phyloP scores from a whole-genome alignment of 257 asterid species.

The Solanum sitiens region DNA sequence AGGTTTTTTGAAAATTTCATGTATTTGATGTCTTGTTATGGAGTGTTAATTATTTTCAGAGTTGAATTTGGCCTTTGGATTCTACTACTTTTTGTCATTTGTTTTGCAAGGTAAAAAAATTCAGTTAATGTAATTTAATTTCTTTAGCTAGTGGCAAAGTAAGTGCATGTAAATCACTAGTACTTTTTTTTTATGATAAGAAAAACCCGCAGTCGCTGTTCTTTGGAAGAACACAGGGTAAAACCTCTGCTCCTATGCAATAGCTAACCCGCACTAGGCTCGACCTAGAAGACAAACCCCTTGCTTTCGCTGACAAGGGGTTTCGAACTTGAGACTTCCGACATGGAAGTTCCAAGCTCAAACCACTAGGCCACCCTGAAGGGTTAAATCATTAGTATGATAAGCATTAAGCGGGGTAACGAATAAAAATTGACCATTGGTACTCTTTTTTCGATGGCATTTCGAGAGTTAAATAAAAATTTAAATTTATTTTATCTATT shows the following conservation, averaged over 20 bases:
- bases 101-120: neutral
- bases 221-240: too few species aligned
- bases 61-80: neutral
- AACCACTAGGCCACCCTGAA: too few species aligned
- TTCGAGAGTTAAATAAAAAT: too few species aligned
- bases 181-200: too few species aligned
- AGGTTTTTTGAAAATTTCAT: neutral
- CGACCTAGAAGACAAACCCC: too few species aligned
- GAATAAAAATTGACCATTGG: neutral
- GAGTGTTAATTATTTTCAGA: neutral
- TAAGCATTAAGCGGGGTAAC: neutral
- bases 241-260: too few species aligned
- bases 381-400: neutral
- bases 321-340: too few species aligned
- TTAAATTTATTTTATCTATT: too few species aligned
- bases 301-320: too few species aligned
- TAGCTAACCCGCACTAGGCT: too few species aligned
- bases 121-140: neutral
- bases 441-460: too few species aligned
- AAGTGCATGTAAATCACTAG: neutral
- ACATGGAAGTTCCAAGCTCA: too few species aligned
- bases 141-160: neutral
- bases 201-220: fast-evolving
- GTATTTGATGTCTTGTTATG: neutral
- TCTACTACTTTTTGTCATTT: neutral